Conservation (phyloP, 1,139 yeast genomes). For the Suhomyces taliae region DNA sequence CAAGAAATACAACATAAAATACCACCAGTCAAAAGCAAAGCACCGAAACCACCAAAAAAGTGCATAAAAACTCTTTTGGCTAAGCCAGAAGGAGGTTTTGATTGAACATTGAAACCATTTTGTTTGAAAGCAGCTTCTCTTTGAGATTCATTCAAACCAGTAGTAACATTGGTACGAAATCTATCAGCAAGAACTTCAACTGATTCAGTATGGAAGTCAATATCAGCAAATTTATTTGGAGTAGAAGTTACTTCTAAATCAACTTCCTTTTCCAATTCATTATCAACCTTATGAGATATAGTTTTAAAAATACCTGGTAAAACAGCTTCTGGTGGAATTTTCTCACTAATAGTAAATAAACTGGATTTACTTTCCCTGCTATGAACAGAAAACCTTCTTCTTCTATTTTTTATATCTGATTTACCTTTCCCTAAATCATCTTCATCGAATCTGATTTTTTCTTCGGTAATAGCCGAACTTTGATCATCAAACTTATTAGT, state of each 20-base stretch:
- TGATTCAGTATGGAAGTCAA: conserved; percentile 28
- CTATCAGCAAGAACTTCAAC: conserved; percentile 22
- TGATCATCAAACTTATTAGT: conserved; percentile 6
- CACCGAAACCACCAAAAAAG: conserved; percentile 54
- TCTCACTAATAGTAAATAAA: conserved; percentile 14
- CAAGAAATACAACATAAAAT: conserved; percentile 48
- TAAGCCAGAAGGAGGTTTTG: conserved; percentile 38
- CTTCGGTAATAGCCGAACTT: conserved; percentile 6
- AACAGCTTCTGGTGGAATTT: conserved; percentile 27
- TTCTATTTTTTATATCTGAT: not conserved
- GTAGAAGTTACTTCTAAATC: conserved; percentile 2
- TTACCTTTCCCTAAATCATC: conserved; percentile 7
- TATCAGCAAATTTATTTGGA: conserved; percentile 20
- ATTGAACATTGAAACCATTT: conserved; percentile 40
- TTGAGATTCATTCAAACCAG: conserved; percentile 21
- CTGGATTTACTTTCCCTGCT: conserved; percentile 8
- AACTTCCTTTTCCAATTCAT: conserved; percentile 14
- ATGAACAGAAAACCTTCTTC: conserved; percentile 10
- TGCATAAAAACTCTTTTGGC: conserved; percentile 36
- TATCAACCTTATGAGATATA: conserved; percentile 37
- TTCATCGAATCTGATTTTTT: conserved; percentile 9
- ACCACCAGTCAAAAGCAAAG: conserved; percentile 44
- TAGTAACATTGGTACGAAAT: conserved; percentile 19
- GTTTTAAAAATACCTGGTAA: conserved; percentile 41
- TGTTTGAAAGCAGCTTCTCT: conserved; percentile 16